A percentile compares a stretch with the other conserved stretches of the same genome.
phyloP scores from a whole-genome alignment of 441 rosid species.

The Biscutella laevigata region DNA sequence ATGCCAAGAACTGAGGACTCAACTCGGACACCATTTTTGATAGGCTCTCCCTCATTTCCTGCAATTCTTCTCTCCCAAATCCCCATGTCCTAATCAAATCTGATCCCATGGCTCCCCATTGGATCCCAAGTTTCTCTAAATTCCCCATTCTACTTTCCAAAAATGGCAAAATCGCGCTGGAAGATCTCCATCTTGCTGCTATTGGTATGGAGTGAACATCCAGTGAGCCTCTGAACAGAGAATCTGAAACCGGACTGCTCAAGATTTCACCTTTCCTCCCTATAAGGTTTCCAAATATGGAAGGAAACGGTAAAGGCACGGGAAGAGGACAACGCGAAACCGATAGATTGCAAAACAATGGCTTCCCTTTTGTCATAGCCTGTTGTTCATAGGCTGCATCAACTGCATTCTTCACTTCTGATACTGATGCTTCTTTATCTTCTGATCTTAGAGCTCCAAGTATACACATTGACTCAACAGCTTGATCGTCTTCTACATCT shows the following conservation, averaged over 20 bases:
- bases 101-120: slow-evolving; percentile 53
- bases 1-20: slow-evolving; percentile 31
- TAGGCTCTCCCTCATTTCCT: slow-evolving; percentile 58
- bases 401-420: slow-evolving; percentile 55
- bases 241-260: slow-evolving; percentile 40
- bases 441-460: slow-evolving; percentile 60
- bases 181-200: slow-evolving; percentile 62
- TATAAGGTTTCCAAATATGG: slow-evolving; percentile 57
- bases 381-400: slow-evolving; percentile 37
- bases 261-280: slow-evolving; percentile 68
- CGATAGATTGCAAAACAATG: slow-evolving; percentile 62
- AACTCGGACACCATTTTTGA: slow-evolving; percentile 53
- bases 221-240: slow-evolving; percentile 47
- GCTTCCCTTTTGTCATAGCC: slow-evolving; percentile 22
- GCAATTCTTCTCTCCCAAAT: slow-evolving; percentile 66
- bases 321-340: slow-evolving; percentile 68
- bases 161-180: slow-evolving; percentile 55
- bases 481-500: slow-evolving; percentile 49
- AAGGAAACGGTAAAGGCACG: slow-evolving; percentile 82
- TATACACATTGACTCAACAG: slow-evolving; percentile 53
- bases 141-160: slow-evolving; percentile 49
- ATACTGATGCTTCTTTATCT: slow-evolving; percentile 39
- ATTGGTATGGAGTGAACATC: slow-evolving; percentile 74
- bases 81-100: slow-evolving; percentile 73
- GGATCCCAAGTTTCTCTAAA: slow-evolving; percentile 48